Evolutionary conservation across 139 green algal species (phyloP).

Genomic region (Desmodesmus armatus): DNA sequence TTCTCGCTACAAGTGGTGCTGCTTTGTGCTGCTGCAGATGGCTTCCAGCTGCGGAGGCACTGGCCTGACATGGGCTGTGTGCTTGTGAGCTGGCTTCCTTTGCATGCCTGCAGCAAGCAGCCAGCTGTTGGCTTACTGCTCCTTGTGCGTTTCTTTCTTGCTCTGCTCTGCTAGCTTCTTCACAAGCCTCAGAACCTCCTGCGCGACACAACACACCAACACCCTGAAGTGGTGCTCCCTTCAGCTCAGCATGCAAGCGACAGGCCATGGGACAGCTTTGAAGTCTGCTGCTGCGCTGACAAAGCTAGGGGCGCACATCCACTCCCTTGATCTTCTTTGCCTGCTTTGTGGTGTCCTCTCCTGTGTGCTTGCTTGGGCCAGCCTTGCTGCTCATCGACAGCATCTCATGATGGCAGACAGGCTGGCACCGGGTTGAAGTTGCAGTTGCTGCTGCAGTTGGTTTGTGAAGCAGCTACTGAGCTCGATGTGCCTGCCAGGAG

Average conservation of each 20-base stretch:
- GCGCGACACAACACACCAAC: not conserved
- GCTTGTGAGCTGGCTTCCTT: not conserved
- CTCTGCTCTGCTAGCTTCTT: conserved; percentile 61
- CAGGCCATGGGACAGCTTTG: not conserved
- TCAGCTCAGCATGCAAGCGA: not conserved
- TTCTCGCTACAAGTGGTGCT: no score
- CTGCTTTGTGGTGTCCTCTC: conserved; percentile 30
- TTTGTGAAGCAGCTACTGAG: no score
- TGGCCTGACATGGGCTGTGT: not conserved
- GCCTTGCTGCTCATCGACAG: no score
- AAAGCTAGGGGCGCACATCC: conserved; percentile 12
- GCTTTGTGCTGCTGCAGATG: no score
- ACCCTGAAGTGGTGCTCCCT: not conserved
- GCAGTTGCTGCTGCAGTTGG: no score
- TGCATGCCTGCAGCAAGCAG: no score
- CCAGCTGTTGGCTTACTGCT: conserved; percentile 40
- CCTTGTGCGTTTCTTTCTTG: conserved; percentile 49
- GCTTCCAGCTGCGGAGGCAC: not conserved
- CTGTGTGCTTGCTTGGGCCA: conserved; percentile 28
- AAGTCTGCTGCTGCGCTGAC: not conserved
- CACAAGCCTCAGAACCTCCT: conserved; percentile 84
- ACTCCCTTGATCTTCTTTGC: conserved; percentile 32
- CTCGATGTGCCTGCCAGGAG: no score
- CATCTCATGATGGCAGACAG: no score
- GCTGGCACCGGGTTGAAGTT: no score